Evolutionary conservation across 176 grass and related monocot genomes (phyloP), one percentile per base, ranked within the genome.

Genomic region (Eragrostis curvula): DNA sequence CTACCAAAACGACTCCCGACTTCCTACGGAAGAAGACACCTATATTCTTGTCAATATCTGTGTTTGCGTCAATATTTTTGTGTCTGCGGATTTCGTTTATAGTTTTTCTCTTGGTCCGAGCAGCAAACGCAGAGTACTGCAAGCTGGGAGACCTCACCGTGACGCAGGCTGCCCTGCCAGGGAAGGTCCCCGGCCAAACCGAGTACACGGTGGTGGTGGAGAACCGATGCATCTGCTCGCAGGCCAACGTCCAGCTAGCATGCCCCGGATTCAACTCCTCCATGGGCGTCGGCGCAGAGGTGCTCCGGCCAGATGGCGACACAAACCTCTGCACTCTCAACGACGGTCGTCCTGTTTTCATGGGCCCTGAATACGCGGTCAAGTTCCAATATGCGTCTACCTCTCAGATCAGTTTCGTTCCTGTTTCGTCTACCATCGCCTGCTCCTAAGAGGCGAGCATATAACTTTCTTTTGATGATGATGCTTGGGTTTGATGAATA

Each of bases 181-280:
- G 18, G 5, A 23, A 8, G 20, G 29, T 1, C 5, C 8, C 23
- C 9, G 18, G 32, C 0, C 0, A 41, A 8, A 9, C 21, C 0
- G 12, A 43, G 50, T 74, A 74, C 46, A 9, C 25, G n/a, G 79
- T 81, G 51, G 41, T 46, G 29, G 70, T 74, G 70, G 59, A 53
- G 30, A 83, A 83, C 70, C 36, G 53, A 36, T 83, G 81, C 81
- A 23, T 12, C 30, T 73, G 81, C 57, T 25, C 70, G 21, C 70
- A 83, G 70, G 23, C 17, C 6, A 15, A 83, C 59, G 18, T 74
- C 47, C 74, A 74, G 81, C 81, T 83, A 29, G 58, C 46, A 4
- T 74, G 70, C 21, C 28, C 21, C 1, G 70, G 81, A 1, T 74
- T 66, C 32, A 66, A 9, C 32, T n/a, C 59, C 10, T 10, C 70